Base-by-base conservation (phyloP, 495 filamentous ascomycete genomes). In the Penicillium goetzii region DNA sequence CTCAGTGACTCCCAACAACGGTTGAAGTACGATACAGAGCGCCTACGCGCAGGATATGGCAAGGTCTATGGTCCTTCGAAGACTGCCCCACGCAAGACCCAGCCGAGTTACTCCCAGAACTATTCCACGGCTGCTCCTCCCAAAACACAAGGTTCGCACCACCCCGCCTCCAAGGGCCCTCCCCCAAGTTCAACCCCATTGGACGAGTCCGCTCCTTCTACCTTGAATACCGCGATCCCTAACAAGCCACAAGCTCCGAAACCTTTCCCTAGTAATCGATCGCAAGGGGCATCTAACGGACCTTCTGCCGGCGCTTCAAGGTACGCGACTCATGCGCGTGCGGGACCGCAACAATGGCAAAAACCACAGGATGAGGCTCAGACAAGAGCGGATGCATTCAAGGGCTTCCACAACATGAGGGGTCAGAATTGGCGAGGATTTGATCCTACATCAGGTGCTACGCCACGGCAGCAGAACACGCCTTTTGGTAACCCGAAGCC, bases 1-100 rank as follows among this genome's bases (percentile, higher is more conserved):
- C 81, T 97, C 28, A 83, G 81, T 60, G 91, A 97, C 65, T 78
- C 87, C 0, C 76, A 80, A 34, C 77, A 82, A 66, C 88, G 88
- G 58, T 72, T 83, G 14, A 93, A 90, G 68, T 96, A 95, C 68
- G 93, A 97, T 72, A 83, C 85, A 5, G 85, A 91, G 55, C 86
- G 92, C 25, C 65, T 83, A 50, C 80, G 80, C 36, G 78, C 78
- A 52, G 78, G 78, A 9, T 81, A 80, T 56, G 78, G 78, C 21
- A 80, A 75, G 49, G 33, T 66, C 4, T 80, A 79, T 28, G 78
- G 71, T 0, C 74, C 77, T 23, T 51, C 77, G 1, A 77, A 73
- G 52, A 58, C 73, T 10, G 58, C 67, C 12, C 54, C 71, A 38
- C 75, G 76, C 41, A 77, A 73, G 38, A 50, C 73, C 11, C 69